Evolutionary conservation across 2,329 filamentous ascomycete species (phyloP), one percentile per base, ranked within the genome.

Genomic region (Apiospora marii): DNA sequence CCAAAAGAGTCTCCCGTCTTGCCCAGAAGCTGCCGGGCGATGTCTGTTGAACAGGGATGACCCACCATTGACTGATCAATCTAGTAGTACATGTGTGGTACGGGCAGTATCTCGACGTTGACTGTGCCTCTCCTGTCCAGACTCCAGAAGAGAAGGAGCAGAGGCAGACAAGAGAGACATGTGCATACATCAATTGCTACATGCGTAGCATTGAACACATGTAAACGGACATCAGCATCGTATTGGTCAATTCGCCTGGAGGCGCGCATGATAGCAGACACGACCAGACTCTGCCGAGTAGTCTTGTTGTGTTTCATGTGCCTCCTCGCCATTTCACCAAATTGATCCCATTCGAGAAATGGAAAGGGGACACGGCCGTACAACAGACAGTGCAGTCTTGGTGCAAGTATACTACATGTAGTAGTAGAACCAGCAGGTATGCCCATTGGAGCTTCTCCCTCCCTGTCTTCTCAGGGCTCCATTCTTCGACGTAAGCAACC

Each of bases 11-110:
- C 51, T 27, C 51, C 27, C 3, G 24, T 53, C 24, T 14, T 34
- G 27, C 19, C 53, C 53, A 61, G 53, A 61, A 61, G 53, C 53
- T 61, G 53, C 22, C 53, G 30, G 24, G 51, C 12, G n/a, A n/a
- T 37, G 53, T 61, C 53, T 58, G 51, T 22, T 14, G 14, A 30
- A 61, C 53, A 61, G 53, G 53, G 53, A 61, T 61, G 53, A 61
- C 53, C 53, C 53, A 61, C 53, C 53, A 61, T 8, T 19, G 37
- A 41, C 37, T 41, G 37, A 61, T 61, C 27, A 10, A 61, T 61
- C 30, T 58, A 34, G 34, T n/a, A n/a, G 22, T 30, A 30, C 27
- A 30, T 30, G 27, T 30, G 4, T 4, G 27, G 27, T n/a, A 30
- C 4, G 27, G 27, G 27, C 27, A 30, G 27, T 34, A 58, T 58